These are phyloP conservation scores for Torulaspora microellipsoides DNA, from an alignment of 805 yeast genomes.

Conservation along the genomic window DNA sequence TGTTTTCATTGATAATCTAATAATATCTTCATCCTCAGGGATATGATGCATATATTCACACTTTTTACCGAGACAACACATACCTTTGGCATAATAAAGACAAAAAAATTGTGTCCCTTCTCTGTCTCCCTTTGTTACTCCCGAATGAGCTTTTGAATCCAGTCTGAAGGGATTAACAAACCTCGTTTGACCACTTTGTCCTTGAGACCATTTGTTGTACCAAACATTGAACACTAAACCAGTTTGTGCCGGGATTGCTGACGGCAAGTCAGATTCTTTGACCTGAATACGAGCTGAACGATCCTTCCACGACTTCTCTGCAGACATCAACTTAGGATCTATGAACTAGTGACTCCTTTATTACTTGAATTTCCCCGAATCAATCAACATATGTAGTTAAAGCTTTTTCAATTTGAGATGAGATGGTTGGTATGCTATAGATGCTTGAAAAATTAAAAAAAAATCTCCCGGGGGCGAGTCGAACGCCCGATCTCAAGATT, in stretches of 20 bases:
- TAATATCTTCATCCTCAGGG: constrained; percentile 57
- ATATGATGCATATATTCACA: constrained; percentile 77
- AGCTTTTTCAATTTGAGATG: constrained; percentile 1
- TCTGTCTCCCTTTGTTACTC: constrained; percentile 66
- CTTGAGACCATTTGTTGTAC: constrained; percentile 81
- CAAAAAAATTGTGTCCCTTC: constrained; percentile 53
- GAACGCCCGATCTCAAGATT: constrained; percentile 49
- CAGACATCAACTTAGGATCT: background rate
- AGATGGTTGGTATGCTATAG: background rate
- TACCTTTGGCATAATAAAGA: constrained; percentile 82
- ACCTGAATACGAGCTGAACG: constrained; percentile 71
- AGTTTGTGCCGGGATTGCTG: constrained; percentile 67
- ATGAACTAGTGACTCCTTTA: background rate
- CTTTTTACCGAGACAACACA: constrained; percentile 71
- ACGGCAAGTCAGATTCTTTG: constrained; percentile 51
- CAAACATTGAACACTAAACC: constrained; percentile 82
- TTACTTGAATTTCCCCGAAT: no score
- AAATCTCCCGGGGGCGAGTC: constrained; percentile 48
- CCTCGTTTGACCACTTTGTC: constrained; percentile 36
- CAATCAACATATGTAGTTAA: background rate
- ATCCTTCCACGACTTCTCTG: constrained; percentile 23
- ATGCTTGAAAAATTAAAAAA: constrained; percentile 9
- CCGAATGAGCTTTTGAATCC: constrained; percentile 58
- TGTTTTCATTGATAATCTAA: constrained; percentile 44
- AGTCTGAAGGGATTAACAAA: constrained; percentile 57